Percentiles rank a stretch among this genome's conserved stretches.
phyloP scores from a whole-genome alignment of 768 basidiomycete genomes.

The Rhodotorula diobovata region DNA sequence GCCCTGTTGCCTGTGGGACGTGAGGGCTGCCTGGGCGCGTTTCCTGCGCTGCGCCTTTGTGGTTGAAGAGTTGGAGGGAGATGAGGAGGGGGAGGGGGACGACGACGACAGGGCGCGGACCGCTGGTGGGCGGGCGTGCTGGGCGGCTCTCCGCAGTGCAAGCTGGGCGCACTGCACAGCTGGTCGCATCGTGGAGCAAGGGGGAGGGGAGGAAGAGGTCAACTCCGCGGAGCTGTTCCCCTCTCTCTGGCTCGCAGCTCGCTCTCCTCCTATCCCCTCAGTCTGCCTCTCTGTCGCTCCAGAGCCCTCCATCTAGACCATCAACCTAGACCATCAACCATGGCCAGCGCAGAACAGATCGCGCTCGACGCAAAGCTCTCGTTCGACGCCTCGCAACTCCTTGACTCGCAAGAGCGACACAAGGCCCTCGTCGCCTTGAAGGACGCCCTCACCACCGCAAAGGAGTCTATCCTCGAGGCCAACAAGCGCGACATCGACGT shows the following conservation, averaged over 20 bases:
- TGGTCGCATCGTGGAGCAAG: too few species aligned
- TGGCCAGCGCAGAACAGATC: constrained; percentile 45
- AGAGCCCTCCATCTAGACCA: too few species aligned
- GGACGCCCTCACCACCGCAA: constrained; percentile 61
- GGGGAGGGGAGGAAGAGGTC: too few species aligned
- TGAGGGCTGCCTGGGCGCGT: not conserved
- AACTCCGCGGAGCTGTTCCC: too few species aligned
- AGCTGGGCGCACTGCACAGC: too few species aligned
- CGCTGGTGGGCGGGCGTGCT: too few species aligned
- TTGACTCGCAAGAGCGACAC: constrained; percentile 64
- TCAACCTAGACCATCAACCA: not conserved
- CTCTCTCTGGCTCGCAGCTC: too few species aligned
- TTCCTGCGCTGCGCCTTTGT: not conserved
- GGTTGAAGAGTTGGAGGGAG: not conserved
- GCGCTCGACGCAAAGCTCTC: constrained; percentile 75
- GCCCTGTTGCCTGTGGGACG: not conserved
- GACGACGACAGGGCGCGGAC: too few species aligned
- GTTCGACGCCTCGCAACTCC: constrained; percentile 80
- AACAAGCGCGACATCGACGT: constrained; percentile 71
- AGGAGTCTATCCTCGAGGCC: constrained; percentile 67
- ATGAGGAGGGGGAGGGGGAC: too few species aligned
- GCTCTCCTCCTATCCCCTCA: not conserved
- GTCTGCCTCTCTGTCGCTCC: not conserved
- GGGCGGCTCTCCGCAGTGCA: too few species aligned
- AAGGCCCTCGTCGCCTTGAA: constrained; percentile 67